Conservation (phyloP, 441 rosid genomes). For the Pelargonium cotyledonis region DNA sequence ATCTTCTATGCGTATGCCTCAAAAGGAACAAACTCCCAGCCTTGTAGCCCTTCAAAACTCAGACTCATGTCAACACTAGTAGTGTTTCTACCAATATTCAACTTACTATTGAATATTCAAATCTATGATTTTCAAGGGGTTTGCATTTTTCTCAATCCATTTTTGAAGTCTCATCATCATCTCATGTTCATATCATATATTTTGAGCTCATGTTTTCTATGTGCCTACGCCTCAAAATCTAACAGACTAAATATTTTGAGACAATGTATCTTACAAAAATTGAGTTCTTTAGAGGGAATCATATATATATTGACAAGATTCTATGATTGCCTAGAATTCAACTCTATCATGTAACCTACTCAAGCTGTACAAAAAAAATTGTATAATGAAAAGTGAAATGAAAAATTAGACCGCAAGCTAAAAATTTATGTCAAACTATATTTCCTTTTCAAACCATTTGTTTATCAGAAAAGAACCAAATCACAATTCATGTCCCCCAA, state of each 20-base stretch:
- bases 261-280: neutral
- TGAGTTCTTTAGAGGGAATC: neutral
- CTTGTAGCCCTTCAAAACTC: too few species aligned
- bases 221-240: neutral
- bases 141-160: neutral
- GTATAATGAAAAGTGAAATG: neutral
- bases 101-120: neutral
- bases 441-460: too few species aligned
- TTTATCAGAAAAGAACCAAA: too few species aligned
- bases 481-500: too few species aligned
- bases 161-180: neutral
- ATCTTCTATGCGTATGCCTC: too few species aligned
- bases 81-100: neutral
- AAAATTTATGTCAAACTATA: neutral
- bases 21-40: too few species aligned
- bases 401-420: neutral
- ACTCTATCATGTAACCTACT: neutral
- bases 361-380: neutral
- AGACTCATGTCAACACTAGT: too few species aligned
- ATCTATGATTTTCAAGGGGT: neutral
- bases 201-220: neutral
- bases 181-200: neutral
- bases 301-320: neutral
- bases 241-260: neutral
- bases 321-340: neutral